Evolutionary conservation across 2,329 filamentous ascomycete species (phyloP).

Genomic region (Fusarium annulatum): DNA sequence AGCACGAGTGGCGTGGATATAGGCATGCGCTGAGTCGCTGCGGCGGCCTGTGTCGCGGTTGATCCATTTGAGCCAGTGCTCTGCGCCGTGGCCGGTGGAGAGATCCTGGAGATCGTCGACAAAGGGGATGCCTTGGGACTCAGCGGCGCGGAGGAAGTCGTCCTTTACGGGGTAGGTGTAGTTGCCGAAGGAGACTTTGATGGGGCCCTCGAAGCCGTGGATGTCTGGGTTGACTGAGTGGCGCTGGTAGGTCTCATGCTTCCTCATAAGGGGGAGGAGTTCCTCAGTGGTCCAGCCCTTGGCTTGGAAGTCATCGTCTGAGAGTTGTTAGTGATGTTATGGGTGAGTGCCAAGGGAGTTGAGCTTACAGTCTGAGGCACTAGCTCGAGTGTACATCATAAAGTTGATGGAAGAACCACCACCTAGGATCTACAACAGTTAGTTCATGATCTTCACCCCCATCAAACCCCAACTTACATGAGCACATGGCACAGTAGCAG

Average conservation of each 20-base stretch:
- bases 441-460: background rate
- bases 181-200: constrained; percentile 85
- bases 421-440: constrained; percentile 63
- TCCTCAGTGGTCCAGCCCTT: constrained; percentile 84
- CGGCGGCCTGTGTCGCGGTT: constrained; percentile 71
- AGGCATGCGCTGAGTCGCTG: constrained; percentile 81
- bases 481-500: constrained; percentile 79
- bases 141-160: constrained; percentile 78
- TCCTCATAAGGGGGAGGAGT: constrained; percentile 80
- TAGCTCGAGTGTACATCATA: constrained; percentile 63
- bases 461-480: constrained; percentile 51
- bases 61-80: constrained; percentile 90
- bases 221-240: constrained; percentile 71
- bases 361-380: constrained; percentile 41
- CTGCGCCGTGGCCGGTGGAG: constrained; percentile 74
- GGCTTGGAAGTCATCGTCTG: constrained; percentile 76
- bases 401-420: constrained; percentile 82
- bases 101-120: constrained; percentile 83
- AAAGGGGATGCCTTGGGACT: constrained; percentile 77
- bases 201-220: constrained; percentile 82
- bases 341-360: background rate
- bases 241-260: constrained; percentile 82
- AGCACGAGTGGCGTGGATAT: constrained; percentile 79
- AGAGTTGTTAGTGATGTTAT: background rate
- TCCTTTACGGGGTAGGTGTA: constrained; percentile 86